Base-by-base conservation (phyloP, 2,329 filamentous ascomycete species). In the Curvularia verruculosa region DNA sequence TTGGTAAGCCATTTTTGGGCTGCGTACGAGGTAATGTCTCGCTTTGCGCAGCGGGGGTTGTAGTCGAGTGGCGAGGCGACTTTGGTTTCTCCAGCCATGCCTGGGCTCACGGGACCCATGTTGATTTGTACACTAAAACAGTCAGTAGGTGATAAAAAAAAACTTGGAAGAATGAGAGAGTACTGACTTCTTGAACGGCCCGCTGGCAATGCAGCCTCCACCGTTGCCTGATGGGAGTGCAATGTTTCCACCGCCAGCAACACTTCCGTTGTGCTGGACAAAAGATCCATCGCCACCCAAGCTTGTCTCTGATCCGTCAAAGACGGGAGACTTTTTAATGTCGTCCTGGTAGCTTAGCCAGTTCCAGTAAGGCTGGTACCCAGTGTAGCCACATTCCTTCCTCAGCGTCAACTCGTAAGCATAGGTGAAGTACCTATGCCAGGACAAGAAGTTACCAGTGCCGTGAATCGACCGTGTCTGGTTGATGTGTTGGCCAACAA, bases 301-400 rank as follows among this genome's bases (percentile, higher is more conserved):
- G 51, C 78, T 81, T 12, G 63, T 65, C 2, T 55, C 58, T 21
- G 56, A 63, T 18, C 68, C 68, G 40, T 72, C 66, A 13, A 72
- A 70, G 15, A 72, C 52, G 1, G 68, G 67, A 3, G 60, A 65
- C 5, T 52, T 56, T 4, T 71, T 63, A 1, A 79, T 77, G 60
- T 68, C 49, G 3, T 65, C 54, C 21, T 60, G 58, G 28, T 60
- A 50, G 15, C 51, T 54, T 24, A 61, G 54, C 80, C 82, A 85
- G 68, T 84, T 81, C 75, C 80, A 81, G 71, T 83, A 84, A 2
- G 77, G 77, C 28, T 74, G 70, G 37, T 66, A 64, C 31, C 63
- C 65, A 1, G 55, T 65, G 54, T 78, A 80, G 12, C 72, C 71
- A 49, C 78, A 80, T 49, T 79, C 77, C 13, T 75, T 49, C 15